Evolutionary conservation across 2,329 filamentous ascomycete genomes (phyloP).

Genomic region (Fusarium globosum): DNA sequence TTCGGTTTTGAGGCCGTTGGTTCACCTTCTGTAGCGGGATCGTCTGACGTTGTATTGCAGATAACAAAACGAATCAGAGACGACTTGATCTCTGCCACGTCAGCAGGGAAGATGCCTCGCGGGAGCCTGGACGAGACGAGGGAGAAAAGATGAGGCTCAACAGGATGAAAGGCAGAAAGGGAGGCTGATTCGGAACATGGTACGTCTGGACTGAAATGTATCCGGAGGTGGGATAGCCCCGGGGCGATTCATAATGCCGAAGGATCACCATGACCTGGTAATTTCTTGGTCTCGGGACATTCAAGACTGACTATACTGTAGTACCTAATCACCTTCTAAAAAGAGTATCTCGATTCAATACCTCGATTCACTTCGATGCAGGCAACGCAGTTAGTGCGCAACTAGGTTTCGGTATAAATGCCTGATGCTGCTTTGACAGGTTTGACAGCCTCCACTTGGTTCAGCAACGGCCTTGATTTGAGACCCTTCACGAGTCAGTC

Average conservation of each 20-base stretch:
- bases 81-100: slow-evolving; percentile 31
- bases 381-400: neutral
- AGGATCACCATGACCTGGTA: neutral
- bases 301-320: neutral
- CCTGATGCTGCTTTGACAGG: slow-evolving; percentile 1
- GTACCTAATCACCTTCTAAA: neutral
- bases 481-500: neutral
- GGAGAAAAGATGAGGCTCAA: slow-evolving; percentile 29
- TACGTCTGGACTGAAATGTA: neutral
- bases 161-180: slow-evolving; percentile 23
- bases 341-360: neutral
- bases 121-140: neutral
- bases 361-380: neutral
- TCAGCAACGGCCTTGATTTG: slow-evolving; percentile 2
- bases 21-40: slow-evolving; percentile 4
- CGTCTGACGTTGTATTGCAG: slow-evolving; percentile 33
- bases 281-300: neutral
- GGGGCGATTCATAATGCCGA: neutral
- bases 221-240: neutral
- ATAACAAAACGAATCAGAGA: slow-evolving; percentile 9
- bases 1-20: slow-evolving; percentile 21
- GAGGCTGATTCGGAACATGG: neutral
- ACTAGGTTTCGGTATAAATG: neutral
- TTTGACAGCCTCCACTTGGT: slow-evolving; percentile 12
- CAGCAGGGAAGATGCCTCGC: slow-evolving; percentile 29